A percentile compares a stretch with the other conserved stretches of the same genome.
Conservation (phyloP, 2,329 filamentous ascomycete genomes). For the Fusarium denticulatum region DNA sequence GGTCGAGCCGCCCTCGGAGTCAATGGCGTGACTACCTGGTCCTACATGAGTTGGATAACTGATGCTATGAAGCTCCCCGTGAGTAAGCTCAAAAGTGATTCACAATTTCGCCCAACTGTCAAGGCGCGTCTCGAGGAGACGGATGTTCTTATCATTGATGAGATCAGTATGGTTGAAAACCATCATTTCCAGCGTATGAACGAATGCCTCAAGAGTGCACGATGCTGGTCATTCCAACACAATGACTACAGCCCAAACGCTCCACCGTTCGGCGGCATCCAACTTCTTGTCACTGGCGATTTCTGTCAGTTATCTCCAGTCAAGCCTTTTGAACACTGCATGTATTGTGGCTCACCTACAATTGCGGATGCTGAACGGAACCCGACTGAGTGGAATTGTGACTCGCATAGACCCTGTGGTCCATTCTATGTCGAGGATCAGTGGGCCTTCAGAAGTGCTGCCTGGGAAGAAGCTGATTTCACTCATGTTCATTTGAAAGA, state of each 20-base stretch:
- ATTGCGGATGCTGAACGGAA: rapidly evolving
- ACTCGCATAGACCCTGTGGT: not conserved
- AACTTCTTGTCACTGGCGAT: constrained; percentile 52
- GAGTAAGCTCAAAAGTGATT: not conserved
- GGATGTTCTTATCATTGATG: constrained; percentile 70
- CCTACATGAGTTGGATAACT: constrained; percentile 66
- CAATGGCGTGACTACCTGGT: constrained; percentile 65
- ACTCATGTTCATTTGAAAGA: constrained; percentile 60
- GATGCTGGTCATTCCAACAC: not conserved
- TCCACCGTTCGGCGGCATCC: constrained; percentile 36
- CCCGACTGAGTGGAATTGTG: not conserved
- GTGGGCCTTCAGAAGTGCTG: constrained; percentile 67
- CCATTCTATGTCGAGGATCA: constrained; percentile 53
- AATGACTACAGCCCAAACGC: not conserved
- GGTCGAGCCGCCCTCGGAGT: constrained; percentile 68
- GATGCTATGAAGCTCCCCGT: constrained; percentile 9
- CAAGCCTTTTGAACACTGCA: constrained; percentile 57
- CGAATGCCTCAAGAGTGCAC: constrained; percentile 46
- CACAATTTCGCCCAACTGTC: not conserved
- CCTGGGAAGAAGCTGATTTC: constrained; percentile 66
- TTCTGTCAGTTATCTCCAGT: constrained; percentile 70
- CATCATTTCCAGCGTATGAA: constrained; percentile 40
- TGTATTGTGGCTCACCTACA: constrained; percentile 23
- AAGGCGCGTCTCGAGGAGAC: constrained; percentile 53
- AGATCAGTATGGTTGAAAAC: constrained; percentile 73